Base-by-base conservation (phyloP, 2,329 filamentous ascomycete species). In the Aspergillus piperis region DNA sequence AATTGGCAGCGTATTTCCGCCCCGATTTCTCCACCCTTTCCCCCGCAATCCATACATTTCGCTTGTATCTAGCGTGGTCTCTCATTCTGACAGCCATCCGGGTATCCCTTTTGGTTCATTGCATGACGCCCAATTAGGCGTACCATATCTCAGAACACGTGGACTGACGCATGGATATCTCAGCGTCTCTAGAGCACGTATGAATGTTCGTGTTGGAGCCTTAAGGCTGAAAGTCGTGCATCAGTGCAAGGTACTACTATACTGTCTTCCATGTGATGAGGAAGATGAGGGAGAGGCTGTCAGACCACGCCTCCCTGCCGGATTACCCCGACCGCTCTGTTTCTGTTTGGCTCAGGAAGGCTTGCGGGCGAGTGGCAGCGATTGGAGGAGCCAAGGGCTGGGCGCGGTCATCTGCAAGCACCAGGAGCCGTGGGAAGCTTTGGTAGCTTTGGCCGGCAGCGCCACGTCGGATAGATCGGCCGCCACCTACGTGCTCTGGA, bases 401-500 rank as follows among this genome's bases (percentile, higher is more conserved):
- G 25, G 47, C 25, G 47, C 47, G 47, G 47, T 50, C 47, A 50
- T 50, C 47, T 50, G 47, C 47, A 50, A 30, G 23, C 23, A 10
- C 5, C 25, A 23, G 19, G 47, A 50, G 15, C 47, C 23, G 25
- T 32, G 23, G 47, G 15, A 30, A 30, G 27, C 17, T 38, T 36
- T 38, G 47, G 15, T n/a, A 30, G 27, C 17, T 38, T 38, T 53
- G 50, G 6, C 11, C 21, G 50, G 50, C 15, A 36, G 36, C 50
- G 49, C 49, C 49, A 36, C 49, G 25, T 36, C 32, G 49, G 49
- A 32, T 27, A 21, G 49, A 52, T 52, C 49, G 27, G 49, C 25
- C 48, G 50, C 50, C 50, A 53, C 30, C 50, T 53, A 53, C 50
- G 50, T 39, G 10, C 32, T 27, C 27, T 53, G 23, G n/a, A 19